Percentiles rank a stretch among this genome's conserved stretches.
These are phyloP conservation scores for Annulohypoxylon truncatum DNA, from an alignment of 2,329 filamentous ascomycete species.

Conservation along the genomic window DNA sequence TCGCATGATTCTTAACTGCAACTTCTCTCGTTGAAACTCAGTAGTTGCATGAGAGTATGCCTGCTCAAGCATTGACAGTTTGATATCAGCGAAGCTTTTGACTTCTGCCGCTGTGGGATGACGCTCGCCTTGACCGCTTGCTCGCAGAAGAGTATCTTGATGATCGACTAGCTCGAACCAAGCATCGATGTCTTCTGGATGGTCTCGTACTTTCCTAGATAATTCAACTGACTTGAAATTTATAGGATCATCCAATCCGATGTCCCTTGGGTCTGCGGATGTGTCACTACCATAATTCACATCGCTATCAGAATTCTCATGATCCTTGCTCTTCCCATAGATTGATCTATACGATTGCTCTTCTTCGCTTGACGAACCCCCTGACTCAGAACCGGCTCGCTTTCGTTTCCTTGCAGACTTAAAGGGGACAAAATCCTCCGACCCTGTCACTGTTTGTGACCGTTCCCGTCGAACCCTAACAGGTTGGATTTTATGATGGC, in stretches of 20 bases:
- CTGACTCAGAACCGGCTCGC: conserved; percentile 44
- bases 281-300: conserved; percentile 61
- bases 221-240: conserved; percentile 70
- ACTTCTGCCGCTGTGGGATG: conserved; percentile 69
- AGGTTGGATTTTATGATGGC: conserved; percentile 53
- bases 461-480: conserved; percentile 55
- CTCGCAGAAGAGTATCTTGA: conserved; percentile 75
- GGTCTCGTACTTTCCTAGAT: conserved; percentile 70
- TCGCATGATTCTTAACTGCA: conserved; percentile 76
- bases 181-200: conserved; percentile 73
- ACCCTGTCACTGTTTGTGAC: conserved; percentile 41
- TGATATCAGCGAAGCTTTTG: conserved; percentile 80
- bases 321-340: conserved; percentile 68
- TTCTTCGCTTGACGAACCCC: conserved; percentile 59
- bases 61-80: conserved; percentile 81
- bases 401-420: conserved; percentile 57
- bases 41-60: conserved; percentile 70
- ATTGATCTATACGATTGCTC: conserved; percentile 73
- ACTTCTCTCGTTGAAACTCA: conserved; percentile 63
- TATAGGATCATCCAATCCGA: conserved; percentile 57
- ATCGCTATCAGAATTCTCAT: conserved; percentile 61
- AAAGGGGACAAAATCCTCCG: conserved; percentile 63
- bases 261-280: conserved; percentile 50
- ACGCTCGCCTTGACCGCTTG: conserved; percentile 58
- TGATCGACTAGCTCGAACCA: conserved; percentile 86